Base-by-base conservation (phyloP, 2,329 filamentous ascomycete genomes). In the Paecilomyces dactylethromorphus region DNA sequence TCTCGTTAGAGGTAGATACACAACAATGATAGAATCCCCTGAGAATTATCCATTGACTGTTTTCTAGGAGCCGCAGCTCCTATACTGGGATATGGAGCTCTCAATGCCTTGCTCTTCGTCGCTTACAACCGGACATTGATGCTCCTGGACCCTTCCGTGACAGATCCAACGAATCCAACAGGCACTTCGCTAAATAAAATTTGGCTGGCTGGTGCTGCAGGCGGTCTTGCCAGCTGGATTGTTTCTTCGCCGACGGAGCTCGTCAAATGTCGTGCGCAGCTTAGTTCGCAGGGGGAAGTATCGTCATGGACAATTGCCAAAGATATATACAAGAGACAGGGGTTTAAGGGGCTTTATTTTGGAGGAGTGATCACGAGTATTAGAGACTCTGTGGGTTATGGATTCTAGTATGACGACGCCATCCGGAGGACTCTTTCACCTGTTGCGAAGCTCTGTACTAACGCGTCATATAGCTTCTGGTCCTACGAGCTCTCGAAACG, bases 351-450 rank as follows among this genome's bases (percentile, higher is more conserved):
- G 0, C 74, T 97, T 22, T 97, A 96, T 70, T 83, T 87, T 62
- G 93, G 92, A 21, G 93, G 93, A 21, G 80, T 78, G 0, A 85
- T 97, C 15, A 97, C 93, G 0, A 90, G 88, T 56, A 71, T 93
- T 49, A 82, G 93, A 55, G 93, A 97, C 74, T 88, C 88, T 59
- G 84, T 97, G 58, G 93, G 93, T n/a, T 97, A 97, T 75, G 93
- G 92, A 0, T 97, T 97, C 74, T 97, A 97, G 83, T 86, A 79
- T 67, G 81, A 69, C 57, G 52, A 51, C 52, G 62, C 51, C 56
- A 58, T 62, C 58, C 18, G 53, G 57, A 59, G 50, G 62, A 29
- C 53, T 39, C 61, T 57, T 50, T 58, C 49, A 50, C 52, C 54
- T 24, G 53, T 24, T n/a, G 32, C 52, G 55, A 53, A n/a, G 22